Percentiles rank a stretch among this genome's conserved stretches.
Conservation (phyloP, 495 filamentous ascomycete genomes). For the Penicillium nucicola region DNA sequence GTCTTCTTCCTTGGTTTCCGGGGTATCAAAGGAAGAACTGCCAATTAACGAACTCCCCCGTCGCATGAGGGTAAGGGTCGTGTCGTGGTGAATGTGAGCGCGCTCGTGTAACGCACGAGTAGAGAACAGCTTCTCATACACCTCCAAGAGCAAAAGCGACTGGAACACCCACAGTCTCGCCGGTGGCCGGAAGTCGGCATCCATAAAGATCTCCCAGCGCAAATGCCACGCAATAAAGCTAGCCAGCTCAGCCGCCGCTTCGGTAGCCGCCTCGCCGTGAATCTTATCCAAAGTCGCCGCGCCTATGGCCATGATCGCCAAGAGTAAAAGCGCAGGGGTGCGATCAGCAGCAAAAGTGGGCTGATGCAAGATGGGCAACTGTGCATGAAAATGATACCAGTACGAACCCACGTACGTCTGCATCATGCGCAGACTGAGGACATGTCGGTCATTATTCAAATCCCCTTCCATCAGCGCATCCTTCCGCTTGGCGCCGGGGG, state of each 20-base stretch:
- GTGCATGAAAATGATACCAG: constrained; percentile 92
- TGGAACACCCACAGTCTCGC: constrained; percentile 99
- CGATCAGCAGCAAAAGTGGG: constrained; percentile 89
- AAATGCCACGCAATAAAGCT: constrained; percentile 90
- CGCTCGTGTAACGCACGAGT: constrained; percentile 89
- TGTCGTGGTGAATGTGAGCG: constrained; percentile 95
- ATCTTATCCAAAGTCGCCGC: constrained; percentile 83
- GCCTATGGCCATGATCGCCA: constrained; percentile 92
- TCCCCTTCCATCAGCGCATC: constrained; percentile 77
- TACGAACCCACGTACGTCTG: constrained; percentile 90
- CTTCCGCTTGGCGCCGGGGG: constrained; percentile 70
- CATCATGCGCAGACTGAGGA: constrained; percentile 90
- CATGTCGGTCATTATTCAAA: constrained; percentile 66
- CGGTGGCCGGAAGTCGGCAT: constrained; percentile 86
- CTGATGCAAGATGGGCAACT: constrained; percentile 90
- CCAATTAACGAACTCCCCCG: constrained; percentile 89
- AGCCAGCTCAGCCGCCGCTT: constrained; percentile 71
- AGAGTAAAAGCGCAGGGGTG: constrained; percentile 78
- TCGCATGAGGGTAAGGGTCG: constrained; percentile 92
- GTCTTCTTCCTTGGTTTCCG: constrained; percentile 78
- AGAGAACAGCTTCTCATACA: constrained; percentile 97
- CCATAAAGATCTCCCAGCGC: constrained; percentile 88
- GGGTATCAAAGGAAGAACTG: constrained; percentile 82
- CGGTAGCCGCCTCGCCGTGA: constrained; percentile 68
- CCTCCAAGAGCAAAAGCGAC: constrained; percentile 80